phyloP scores from a whole-genome alignment of 805 yeast species.

The Kuraishia floccosa region DNA sequence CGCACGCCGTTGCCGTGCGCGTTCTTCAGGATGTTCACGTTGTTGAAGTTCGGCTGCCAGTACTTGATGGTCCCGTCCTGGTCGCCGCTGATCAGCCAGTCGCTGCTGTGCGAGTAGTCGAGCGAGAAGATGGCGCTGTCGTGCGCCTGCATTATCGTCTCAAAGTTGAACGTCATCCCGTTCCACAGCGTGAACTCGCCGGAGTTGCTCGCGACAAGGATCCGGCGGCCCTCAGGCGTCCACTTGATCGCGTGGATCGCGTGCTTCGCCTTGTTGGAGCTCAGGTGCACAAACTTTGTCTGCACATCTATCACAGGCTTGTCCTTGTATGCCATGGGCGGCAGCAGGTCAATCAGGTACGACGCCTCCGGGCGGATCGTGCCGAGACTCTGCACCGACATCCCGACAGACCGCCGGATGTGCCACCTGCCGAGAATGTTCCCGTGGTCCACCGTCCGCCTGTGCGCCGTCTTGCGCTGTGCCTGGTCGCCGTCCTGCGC shows the following conservation, averaged over 20 bases:
- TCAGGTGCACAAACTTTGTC: conserved; percentile 79
- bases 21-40: conserved; percentile 66
- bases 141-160: conserved; percentile 97
- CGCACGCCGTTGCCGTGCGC: conserved; percentile 78
- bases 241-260: conserved; percentile 84
- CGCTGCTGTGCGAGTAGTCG: conserved; percentile 80
- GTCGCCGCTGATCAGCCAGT: conserved; percentile 92
- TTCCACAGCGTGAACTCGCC: conserved; percentile 98
- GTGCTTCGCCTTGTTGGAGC: conserved; percentile 86
- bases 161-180: conserved; percentile 90
- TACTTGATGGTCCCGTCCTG: conserved; percentile 85
- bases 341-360: conserved; percentile 50
- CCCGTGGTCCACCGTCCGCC: conserved; percentile 74
- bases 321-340: conserved; percentile 49
- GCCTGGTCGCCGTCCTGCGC: conserved; percentile 15
- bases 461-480: conserved; percentile 38
- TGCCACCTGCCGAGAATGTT: conserved; percentile 60
- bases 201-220: conserved; percentile 79
- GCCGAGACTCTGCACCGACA: conserved; percentile 30
- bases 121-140: conserved; percentile 78
- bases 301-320: conserved; percentile 51
- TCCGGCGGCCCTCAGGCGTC: conserved; percentile 94
- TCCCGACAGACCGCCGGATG: conserved; percentile 31
- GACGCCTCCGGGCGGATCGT: conserved; percentile 58
- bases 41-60: conserved; percentile 97